phyloP scores from a whole-genome alignment of 2,329 filamentous ascomycete species.

The Diaporthe destruens region DNA sequence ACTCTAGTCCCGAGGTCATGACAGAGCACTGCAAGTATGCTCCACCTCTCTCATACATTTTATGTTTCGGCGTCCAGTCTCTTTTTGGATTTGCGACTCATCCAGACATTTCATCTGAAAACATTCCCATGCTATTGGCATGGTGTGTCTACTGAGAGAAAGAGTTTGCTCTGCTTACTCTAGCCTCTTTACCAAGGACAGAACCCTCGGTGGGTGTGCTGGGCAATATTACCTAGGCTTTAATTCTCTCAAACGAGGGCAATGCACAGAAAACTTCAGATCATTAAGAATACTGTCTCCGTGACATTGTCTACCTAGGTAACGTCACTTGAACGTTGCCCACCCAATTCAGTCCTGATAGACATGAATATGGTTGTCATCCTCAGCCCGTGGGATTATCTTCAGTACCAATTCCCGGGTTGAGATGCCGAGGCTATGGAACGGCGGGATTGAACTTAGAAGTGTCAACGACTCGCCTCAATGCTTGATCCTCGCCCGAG shows the following conservation, averaged over 20 bases:
- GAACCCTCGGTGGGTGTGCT: no score
- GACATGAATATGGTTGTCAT: not conserved
- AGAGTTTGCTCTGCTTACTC: not conserved
- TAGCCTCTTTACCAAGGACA: not conserved
- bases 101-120: slow-evolving; percentile 2
- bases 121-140: not conserved
- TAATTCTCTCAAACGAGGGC: not conserved
- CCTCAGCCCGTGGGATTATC: not conserved
- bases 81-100: not conserved
- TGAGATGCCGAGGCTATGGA: no score
- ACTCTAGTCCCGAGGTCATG: not conserved
- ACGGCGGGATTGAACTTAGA: no score
- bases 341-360: not conserved
- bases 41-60: slow-evolving; percentile 11
- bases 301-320: not conserved
- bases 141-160: not conserved
- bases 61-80: not conserved
- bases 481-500: no score
- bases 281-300: not conserved
- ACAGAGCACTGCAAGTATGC: not conserved
- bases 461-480: no score
- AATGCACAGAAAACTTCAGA: not conserved
- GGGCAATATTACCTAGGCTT: not conserved
- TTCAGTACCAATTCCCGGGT: no score
- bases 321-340: not conserved